Conservation (phyloP, 2,329 filamentous ascomycete genomes). For the Diplocarpon rosae region DNA sequence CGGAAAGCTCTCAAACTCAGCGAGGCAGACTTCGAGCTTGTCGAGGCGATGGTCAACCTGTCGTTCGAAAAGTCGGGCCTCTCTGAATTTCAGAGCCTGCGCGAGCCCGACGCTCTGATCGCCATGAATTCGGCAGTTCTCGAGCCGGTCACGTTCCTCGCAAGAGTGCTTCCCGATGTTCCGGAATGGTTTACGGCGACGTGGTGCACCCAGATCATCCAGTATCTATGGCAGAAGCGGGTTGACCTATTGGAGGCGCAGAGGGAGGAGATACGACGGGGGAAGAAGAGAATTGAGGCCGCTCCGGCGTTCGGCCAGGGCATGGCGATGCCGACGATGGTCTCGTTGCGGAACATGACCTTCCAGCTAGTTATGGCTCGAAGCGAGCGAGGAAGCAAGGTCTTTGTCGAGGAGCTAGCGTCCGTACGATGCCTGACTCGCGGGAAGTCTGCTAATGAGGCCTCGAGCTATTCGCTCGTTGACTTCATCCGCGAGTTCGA, state of each 20-base stretch:
- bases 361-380: neutral
- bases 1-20: neutral
- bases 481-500: constrained; percentile 3
- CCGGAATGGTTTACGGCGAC: neutral
- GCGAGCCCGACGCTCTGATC: neutral
- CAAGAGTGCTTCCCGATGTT: neutral
- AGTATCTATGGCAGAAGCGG: neutral
- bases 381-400: neutral
- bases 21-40: neutral
- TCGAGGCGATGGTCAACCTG: neutral
- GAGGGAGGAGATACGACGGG: neutral
- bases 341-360: neutral
- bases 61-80: neutral
- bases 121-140: neutral
- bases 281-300: neutral
- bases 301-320: neutral
- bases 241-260: neutral
- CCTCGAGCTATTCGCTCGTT: neutral
- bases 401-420: neutral
- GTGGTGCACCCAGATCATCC: constrained; percentile 1
- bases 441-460: neutral
- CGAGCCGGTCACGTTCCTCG: neutral
- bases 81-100: neutral
- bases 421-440: neutral
- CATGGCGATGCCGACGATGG: neutral